Conservation (phyloP, 257 asterid genomes). For the Ophiorrhiza pumila region DNA sequence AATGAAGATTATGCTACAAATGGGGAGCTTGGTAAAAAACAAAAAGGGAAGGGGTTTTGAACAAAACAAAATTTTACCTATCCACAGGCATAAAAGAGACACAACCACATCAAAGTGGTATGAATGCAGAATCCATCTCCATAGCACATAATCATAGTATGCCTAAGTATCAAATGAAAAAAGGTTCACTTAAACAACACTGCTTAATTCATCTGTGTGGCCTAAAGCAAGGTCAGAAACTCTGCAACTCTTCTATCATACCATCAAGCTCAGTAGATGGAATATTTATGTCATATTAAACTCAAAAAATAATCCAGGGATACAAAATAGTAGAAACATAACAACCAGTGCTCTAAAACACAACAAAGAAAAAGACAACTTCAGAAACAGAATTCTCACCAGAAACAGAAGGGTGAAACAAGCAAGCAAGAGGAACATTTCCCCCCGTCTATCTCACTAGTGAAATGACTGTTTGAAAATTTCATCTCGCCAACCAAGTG, state of each 20-base stretch:
- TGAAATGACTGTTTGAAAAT: conserved; percentile 15
- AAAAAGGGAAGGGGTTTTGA: neutral
- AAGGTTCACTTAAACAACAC: neutral
- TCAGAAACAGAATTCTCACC: conserved; percentile 20
- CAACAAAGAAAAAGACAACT: neutral
- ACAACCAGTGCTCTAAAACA: neutral
- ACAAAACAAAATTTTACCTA: neutral
- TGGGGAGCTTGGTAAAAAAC: neutral
- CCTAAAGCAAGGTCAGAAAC: neutral
- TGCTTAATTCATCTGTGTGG: neutral
- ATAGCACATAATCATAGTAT: neutral
- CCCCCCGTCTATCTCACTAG: conserved; percentile 20
- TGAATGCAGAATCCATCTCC: neutral
- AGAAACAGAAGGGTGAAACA: conserved; percentile 20
- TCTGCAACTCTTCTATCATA: neutral
- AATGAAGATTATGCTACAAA: neutral
- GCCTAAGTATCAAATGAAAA: neutral
- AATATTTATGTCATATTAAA: neutral
- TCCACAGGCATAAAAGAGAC: neutral
- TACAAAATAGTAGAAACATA: neutral
- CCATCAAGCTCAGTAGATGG: neutral
- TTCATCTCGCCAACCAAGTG: conserved; percentile 23
- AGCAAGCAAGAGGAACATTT: conserved; percentile 21
- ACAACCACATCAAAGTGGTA: neutral
- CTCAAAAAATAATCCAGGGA: neutral